Percentiles rank a stretch among this genome's conserved stretches.
phyloP scores from a whole-genome alignment of 2,329 filamentous ascomycete genomes.

The Anthostomella pinea region DNA sequence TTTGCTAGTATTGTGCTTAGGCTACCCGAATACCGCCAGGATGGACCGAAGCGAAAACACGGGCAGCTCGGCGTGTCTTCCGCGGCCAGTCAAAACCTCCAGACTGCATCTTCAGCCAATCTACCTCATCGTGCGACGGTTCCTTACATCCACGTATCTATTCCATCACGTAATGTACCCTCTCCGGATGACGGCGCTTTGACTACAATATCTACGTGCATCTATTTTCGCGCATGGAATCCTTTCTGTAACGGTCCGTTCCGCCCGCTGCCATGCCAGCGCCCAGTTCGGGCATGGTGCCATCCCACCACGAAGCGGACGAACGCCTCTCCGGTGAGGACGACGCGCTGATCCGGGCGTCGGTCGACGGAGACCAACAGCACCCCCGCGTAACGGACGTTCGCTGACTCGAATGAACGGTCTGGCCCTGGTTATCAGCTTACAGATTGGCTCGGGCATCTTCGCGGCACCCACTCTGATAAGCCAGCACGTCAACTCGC shows the following conservation, averaged over 20 bases:
- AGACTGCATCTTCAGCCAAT: no score
- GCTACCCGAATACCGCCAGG: no score
- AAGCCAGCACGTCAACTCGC: conserved; percentile 40
- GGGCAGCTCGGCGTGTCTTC: no score
- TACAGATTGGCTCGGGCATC: conserved; percentile 47
- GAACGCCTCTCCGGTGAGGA: conserved; percentile 12
- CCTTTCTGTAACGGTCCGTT: conserved; percentile 16
- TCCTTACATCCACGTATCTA: conserved; percentile 1
- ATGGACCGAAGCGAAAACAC: no score
- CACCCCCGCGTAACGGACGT: conserved; percentile 4
- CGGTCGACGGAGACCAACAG: conserved; percentile 2
- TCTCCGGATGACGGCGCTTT: not conserved
- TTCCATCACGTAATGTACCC: not conserved
- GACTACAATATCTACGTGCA: not conserved
- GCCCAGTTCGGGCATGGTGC: conserved; percentile 6
- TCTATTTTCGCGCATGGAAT: not conserved
- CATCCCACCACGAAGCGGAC: conserved; percentile 10
- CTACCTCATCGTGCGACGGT: not conserved
- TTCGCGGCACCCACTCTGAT: conserved; percentile 44
- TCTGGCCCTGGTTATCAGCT: conserved; percentile 43
- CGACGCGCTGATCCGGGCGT: conserved; percentile 11
- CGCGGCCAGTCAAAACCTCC: no score
- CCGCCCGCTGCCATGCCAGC: conserved; percentile 19
- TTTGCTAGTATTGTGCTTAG: no score
- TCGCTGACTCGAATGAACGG: conserved; percentile 27